A percentile compares a stretch with the other conserved stretches of the same genome.
These are phyloP conservation scores for Penicillium psychrofluorescens DNA, from an alignment of 495 filamentous ascomycete species.

Conservation along the genomic window DNA sequence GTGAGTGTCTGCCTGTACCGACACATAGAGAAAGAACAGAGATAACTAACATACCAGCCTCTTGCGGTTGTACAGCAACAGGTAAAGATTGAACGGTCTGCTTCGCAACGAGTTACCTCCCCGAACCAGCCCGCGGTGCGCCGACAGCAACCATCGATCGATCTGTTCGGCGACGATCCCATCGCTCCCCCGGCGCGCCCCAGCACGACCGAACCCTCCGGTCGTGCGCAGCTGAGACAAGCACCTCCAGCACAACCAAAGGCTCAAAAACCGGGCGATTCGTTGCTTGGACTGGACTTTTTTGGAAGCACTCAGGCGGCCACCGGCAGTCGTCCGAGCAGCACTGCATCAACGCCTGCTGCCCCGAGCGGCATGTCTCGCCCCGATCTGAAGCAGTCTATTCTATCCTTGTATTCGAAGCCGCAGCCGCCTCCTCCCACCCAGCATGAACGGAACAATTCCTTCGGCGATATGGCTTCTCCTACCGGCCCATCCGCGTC, in stretches of 20 bases:
- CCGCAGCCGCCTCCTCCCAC: slow-evolving; percentile 53
- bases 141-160: slow-evolving; percentile 42
- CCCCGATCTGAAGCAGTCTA: slow-evolving; percentile 94
- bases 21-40: not conserved
- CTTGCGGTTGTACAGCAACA: slow-evolving; percentile 68
- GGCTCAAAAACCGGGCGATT: slow-evolving; percentile 67
- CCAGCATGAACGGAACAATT: slow-evolving; percentile 50
- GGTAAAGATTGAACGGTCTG: slow-evolving; percentile 57
- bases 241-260: slow-evolving; percentile 41
- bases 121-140: slow-evolving; percentile 37
- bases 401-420: slow-evolving; percentile 88
- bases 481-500: slow-evolving; percentile 36
- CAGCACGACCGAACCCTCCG: slow-evolving; percentile 57
- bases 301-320: slow-evolving; percentile 64
- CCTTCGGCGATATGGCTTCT: slow-evolving; percentile 64
- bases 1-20: slow-evolving; percentile 24
- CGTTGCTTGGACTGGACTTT: slow-evolving; percentile 88
- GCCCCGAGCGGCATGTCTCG: slow-evolving; percentile 59
- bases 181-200: slow-evolving; percentile 57
- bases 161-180: slow-evolving; percentile 57
- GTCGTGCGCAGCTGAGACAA: slow-evolving; percentile 46
- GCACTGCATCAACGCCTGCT: slow-evolving; percentile 55
- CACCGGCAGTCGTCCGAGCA: slow-evolving; percentile 60
- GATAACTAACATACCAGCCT: slow-evolving; percentile 42
- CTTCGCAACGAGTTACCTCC: slow-evolving; percentile 41